Evolutionary conservation across 2,329 filamentous ascomycete species (phyloP).

Genomic region (Fusarium dimerum): DNA sequence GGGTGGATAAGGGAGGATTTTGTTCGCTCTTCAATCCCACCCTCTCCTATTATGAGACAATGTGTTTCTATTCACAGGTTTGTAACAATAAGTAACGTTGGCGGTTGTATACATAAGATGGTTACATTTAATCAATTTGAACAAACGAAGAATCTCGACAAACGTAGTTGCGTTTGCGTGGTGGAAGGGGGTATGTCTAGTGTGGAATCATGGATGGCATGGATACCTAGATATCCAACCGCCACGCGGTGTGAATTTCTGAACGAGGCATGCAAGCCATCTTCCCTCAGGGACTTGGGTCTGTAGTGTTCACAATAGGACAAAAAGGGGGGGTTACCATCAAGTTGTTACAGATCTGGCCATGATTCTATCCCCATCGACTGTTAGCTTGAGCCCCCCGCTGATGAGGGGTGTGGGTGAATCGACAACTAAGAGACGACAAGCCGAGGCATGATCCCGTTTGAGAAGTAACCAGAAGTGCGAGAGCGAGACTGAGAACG

Average conservation of each 20-base stretch:
- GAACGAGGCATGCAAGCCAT: constrained; percentile 19
- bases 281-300: constrained; percentile 15
- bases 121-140: too few relatives aligned
- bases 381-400: background rate
- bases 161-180: too few relatives aligned
- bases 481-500: background rate
- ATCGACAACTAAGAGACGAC: background rate
- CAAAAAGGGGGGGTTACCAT: background rate
- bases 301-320: too few relatives aligned
- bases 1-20: background rate
- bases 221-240: background rate
- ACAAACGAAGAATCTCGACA: too few relatives aligned
- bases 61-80: too few relatives aligned
- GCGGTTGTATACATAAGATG: too few relatives aligned
- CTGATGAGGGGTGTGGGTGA: constrained; percentile 8
- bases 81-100: too few relatives aligned
- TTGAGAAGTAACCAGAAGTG: background rate
- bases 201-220: constrained; percentile 16
- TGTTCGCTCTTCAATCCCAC: too few relatives aligned
- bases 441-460: background rate
- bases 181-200: background rate
- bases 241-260: too few relatives aligned
- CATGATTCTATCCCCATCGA: too few relatives aligned
- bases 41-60: too few relatives aligned
- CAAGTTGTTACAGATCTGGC: constrained; percentile 1